These are phyloP conservation scores for Pseudonectria foliicola DNA, from an alignment of 2,329 filamentous ascomycete genomes.

Conservation along the genomic window DNA sequence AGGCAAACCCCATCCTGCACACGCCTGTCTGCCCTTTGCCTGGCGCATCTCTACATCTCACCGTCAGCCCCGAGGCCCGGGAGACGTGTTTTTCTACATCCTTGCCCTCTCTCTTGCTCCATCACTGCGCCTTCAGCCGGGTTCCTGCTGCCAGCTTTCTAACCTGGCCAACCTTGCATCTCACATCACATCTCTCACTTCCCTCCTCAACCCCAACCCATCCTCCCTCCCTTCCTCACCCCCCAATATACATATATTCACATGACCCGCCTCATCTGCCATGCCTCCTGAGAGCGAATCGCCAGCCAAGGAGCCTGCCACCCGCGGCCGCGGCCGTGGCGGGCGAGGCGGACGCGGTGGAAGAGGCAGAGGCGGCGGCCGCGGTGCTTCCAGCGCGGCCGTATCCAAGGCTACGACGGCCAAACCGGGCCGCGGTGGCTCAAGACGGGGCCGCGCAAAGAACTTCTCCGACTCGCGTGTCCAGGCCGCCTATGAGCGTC, in stretches of 20 bases:
- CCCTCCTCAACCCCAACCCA: constrained; percentile 8
- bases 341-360: constrained; percentile 25
- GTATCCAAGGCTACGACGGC: constrained; percentile 26
- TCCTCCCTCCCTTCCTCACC: constrained; percentile 9
- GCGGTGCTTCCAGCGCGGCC: constrained; percentile 23
- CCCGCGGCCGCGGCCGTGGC: constrained; percentile 30
- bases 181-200: constrained; percentile 6
- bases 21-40: constrained; percentile 11
- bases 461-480: constrained; percentile 46
- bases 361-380: constrained; percentile 19
- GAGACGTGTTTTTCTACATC: constrained; percentile 2
- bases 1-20: constrained; percentile 10
- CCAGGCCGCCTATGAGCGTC: constrained; percentile 55
- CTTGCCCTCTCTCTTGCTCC: constrained; percentile 1
- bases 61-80: constrained; percentile 2
- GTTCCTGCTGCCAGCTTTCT: neutral
- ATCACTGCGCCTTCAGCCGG: neutral
- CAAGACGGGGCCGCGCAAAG: constrained; percentile 47
- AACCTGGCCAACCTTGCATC: neutral
- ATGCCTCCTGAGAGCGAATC: constrained; percentile 34
- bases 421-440: constrained; percentile 32
- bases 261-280: constrained; percentile 25
- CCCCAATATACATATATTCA: constrained; percentile 11
- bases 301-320: constrained; percentile 28
- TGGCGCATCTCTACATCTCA: too few relatives aligned